These are phyloP conservation scores for Emericellopsis terricola DNA, from an alignment of 495 filamentous ascomycete genomes.

Conservation along the genomic window DNA sequence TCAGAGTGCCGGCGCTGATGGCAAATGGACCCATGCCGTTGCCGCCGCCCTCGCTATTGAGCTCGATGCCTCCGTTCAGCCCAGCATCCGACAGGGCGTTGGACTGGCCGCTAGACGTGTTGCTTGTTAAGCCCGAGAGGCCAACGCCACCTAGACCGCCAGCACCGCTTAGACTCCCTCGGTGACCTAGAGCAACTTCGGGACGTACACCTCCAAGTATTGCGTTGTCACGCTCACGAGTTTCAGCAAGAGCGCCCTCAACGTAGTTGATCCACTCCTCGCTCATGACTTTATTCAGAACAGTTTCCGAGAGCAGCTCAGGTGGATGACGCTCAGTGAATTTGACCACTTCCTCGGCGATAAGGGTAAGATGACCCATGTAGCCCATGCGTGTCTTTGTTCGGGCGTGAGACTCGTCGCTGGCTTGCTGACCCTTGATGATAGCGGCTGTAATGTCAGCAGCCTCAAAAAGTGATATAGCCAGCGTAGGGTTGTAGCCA, in stretches of 20 bases:
- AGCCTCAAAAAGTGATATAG: constrained; percentile 79
- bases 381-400: constrained; percentile 88
- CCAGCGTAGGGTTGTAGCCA: constrained; percentile 82
- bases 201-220: constrained; percentile 94
- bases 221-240: constrained; percentile 88
- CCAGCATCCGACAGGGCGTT: constrained; percentile 64
- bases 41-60: constrained; percentile 45
- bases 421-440: constrained; percentile 71
- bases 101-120: constrained; percentile 40
- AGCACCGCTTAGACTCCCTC: constrained; percentile 12
- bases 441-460: constrained; percentile 83
- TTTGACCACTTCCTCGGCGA: constrained; percentile 97
- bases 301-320: constrained; percentile 64
- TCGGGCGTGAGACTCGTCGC: constrained; percentile 63
- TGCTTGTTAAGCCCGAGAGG: constrained; percentile 27
- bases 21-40: constrained; percentile 49
- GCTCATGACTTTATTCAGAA: constrained; percentile 76
- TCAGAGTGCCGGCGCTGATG: constrained; percentile 47
- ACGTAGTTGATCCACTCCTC: constrained; percentile 90
- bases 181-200: constrained; percentile 50
- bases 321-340: constrained; percentile 89
- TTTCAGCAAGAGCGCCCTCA: constrained; percentile 84
- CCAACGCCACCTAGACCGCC: constrained; percentile 18
- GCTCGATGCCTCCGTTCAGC: constrained; percentile 52
- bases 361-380: constrained; percentile 95